Base-by-base conservation (phyloP, 257 asterid genomes). In the Nicotiana knightiana region DNA sequence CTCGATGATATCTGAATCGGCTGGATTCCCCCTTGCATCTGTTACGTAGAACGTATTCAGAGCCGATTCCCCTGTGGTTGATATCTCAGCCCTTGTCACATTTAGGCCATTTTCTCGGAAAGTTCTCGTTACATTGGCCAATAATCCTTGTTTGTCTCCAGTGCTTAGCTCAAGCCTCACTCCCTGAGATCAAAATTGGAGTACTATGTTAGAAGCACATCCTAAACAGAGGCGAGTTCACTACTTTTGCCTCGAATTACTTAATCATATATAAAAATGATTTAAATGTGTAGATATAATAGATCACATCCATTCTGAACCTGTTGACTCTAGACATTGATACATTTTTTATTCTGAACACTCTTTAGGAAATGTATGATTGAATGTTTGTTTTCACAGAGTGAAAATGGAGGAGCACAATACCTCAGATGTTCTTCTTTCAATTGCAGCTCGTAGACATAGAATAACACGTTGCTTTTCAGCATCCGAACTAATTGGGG, bases 51-150 rank as follows among this genome's bases (percentile, higher is more conserved):
- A 96, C 33, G 88, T 86, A 76, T 94, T 93, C 16, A 18, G 83
- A 8, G 91, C 97, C 3, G 82, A 84, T 18, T 88, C 93, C 46
- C 58, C 76, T 9, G 84, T 37, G 1, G 99, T 96, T 1, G 98
- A 94, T 77, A 96, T 92, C 89, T 96, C 99, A 0, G 97, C 98
- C 81, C 97, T 87, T 2, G 93, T 89, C 64, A 96, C 92, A 6
- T 93, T 94, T 21, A 96, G 87, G 51, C 97, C 97, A 18, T 91
- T 96, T 82, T 96, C 99, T 1, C 99, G 93, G 87, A 96, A 94
- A 79, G 96, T 94, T 86, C 99, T 75, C 4, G 91, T 96, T 17
- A 96, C 99, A 1, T 92, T 93, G 0, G 99, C 97, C 33, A 96
- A 81, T 32, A 96, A 89, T 2, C 97, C 97, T 54, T 83, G 87